Evolutionary conservation across 1,284 basidiomycete species (phyloP).

Genomic region (Ustilago vetiveriae): DNA sequence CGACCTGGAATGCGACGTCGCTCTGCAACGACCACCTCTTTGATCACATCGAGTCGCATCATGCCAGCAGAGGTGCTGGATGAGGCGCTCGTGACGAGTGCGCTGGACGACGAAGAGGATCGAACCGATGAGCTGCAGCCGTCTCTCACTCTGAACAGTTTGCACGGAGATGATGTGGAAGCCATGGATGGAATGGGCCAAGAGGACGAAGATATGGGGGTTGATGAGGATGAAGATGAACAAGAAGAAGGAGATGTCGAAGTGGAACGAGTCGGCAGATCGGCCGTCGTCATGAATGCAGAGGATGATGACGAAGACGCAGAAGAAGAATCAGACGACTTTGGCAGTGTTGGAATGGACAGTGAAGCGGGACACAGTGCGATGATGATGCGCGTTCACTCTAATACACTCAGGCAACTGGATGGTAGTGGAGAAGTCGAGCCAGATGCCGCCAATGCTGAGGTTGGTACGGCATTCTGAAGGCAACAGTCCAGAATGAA

Average conservation of each 20-base stretch:
- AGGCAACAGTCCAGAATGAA: not conserved
- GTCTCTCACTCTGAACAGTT: slow-evolving; percentile 16
- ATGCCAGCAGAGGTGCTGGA: slow-evolving; percentile 44
- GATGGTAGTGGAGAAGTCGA: slow-evolving; percentile 4
- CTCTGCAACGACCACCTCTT: slow-evolving; percentile 36
- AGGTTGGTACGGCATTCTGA: slow-evolving; percentile 25
- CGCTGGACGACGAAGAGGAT: slow-evolving; percentile 48
- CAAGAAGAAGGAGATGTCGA: not conserved
- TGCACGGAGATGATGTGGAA: slow-evolving; percentile 6
- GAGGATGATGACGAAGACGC: slow-evolving; percentile 10
- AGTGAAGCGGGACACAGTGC: slow-evolving; percentile 10
- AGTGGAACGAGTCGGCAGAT: not conserved
- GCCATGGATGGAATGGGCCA: slow-evolving; percentile 15
- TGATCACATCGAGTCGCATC: slow-evolving; percentile 45
- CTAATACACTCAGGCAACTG: not conserved
- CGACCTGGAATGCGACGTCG: slow-evolving; percentile 43
- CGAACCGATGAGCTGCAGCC: slow-evolving; percentile 22
- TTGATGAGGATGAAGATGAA: slow-evolving; percentile 18
- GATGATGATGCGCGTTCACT: slow-evolving; percentile 3
- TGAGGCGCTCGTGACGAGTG: slow-evolving; percentile 40
- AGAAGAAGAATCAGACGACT: slow-evolving; percentile 2
- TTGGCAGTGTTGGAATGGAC: slow-evolving; percentile 6
- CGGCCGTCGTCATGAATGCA: not conserved
- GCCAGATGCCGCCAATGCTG: not conserved
- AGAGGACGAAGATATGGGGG: slow-evolving; percentile 29